These are phyloP conservation scores for Sphaceloma murrayae DNA, from an alignment of 2,329 filamentous ascomycete species.

Conservation along the genomic window DNA sequence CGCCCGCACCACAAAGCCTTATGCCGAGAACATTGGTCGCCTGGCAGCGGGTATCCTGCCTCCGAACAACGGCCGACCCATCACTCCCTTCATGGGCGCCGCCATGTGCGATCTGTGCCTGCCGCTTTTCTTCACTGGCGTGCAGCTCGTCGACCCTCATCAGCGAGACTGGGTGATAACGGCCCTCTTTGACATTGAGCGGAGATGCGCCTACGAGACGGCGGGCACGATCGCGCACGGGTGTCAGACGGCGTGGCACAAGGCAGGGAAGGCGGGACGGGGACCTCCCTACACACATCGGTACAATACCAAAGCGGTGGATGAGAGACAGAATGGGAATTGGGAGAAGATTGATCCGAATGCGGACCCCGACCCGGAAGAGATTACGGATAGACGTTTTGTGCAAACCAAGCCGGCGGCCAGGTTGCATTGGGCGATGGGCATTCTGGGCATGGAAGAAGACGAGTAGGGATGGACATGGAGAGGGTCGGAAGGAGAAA, in stretches of 20 bases:
- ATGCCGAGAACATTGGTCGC: constrained; percentile 25
- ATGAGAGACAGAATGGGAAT: constrained; percentile 27
- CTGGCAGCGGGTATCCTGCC: constrained; percentile 51
- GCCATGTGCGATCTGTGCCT: constrained; percentile 76
- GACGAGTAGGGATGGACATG: constrained; percentile 39
- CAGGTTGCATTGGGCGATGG: constrained; percentile 65
- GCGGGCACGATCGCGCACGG: constrained; percentile 71
- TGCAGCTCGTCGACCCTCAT: constrained; percentile 61
- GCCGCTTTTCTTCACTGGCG: constrained; percentile 74
- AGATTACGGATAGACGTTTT: constrained; percentile 39
- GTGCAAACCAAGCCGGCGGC: constrained; percentile 55
- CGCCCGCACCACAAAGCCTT: constrained; percentile 45
- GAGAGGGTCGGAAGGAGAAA: too few relatives aligned
- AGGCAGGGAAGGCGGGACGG: constrained; percentile 59
- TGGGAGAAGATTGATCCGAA: constrained; percentile 26
- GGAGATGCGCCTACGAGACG: constrained; percentile 79
- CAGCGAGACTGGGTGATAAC: constrained; percentile 73
- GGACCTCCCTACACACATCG: constrained; percentile 62
- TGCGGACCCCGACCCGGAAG: constrained; percentile 21
- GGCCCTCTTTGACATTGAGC: constrained; percentile 63
- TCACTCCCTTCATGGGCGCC: constrained; percentile 70
- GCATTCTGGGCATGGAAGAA: constrained; percentile 66
- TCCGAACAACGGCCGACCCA: constrained; percentile 42
- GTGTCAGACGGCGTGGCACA: constrained; percentile 77
- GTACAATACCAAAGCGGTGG: constrained; percentile 22